phyloP scores from a whole-genome alignment of 2,329 filamentous ascomycete genomes.

The Cadophora luteo-olivacea region DNA sequence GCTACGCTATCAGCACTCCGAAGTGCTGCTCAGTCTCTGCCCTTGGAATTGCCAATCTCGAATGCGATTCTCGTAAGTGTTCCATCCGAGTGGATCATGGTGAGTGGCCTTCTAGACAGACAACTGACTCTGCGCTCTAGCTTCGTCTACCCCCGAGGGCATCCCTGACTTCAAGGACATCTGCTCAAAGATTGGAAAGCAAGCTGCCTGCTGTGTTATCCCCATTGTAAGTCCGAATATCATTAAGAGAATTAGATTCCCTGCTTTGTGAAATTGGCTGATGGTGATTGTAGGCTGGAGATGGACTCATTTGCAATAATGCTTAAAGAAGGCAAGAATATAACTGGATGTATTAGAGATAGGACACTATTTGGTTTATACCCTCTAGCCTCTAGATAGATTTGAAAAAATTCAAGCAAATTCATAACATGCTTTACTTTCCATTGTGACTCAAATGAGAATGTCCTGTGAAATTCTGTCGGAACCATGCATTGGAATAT shows the following conservation, averaged over 20 bases:
- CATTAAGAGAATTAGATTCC: neutral
- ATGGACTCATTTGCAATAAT: neutral
- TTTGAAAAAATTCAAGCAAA: neutral
- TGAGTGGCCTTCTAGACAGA: neutral
- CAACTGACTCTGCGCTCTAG: neutral
- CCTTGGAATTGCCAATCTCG: neutral
- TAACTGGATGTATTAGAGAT: too few relatives aligned
- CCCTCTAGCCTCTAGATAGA: neutral
- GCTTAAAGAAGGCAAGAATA: neutral
- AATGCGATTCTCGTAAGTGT: neutral
- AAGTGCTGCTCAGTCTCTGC: neutral
- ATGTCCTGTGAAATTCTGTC: too few relatives aligned
- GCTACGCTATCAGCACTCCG: neutral
- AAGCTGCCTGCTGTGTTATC: constrained; percentile 10
- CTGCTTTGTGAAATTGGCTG: neutral
- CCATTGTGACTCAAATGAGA: neutral
- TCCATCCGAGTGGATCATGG: neutral
- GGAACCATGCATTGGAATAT: too few relatives aligned
- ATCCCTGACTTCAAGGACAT: constrained; percentile 10
- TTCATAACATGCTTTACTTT: too few relatives aligned
- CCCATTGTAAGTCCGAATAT: neutral
- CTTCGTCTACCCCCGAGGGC: neutral
- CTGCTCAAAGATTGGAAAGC: constrained; percentile 11
- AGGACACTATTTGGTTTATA: too few relatives aligned
- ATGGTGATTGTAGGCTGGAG: neutral